Evolutionary conservation across 1,139 yeast species (phyloP), one percentile per base, ranked within the genome.

Genomic region (Meyerozyma sp.): DNA sequence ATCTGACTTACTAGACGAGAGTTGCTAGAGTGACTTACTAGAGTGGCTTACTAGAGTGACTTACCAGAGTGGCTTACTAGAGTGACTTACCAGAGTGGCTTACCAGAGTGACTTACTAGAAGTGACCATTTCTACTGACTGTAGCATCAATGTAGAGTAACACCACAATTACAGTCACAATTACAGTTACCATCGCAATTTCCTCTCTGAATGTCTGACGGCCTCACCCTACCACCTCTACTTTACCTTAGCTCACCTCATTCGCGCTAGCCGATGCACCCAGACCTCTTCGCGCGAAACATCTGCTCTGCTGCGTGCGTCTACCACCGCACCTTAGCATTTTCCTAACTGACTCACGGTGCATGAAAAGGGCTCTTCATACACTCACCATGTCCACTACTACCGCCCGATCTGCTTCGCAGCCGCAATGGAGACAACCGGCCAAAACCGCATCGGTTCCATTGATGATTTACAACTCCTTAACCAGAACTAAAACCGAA

Each of bases 401-500:
- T 51, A 45, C 56, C 36, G 67, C 63, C 46, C 64, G 64, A 51
- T 51, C 56, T 14, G 45, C 63, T 29, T 64, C 63, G 32, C 59
- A 57, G 43, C 75, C 70, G 55, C 77, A 61, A 46, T 73, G 78
- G 78, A 52, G 48, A 46, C 53, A 56, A 46, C 75, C 74, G 45
- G 42, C 29, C 64, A 67, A 20, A 48, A 44, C 32, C 34, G 45
- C 18, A 26, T 51, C 48, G 4, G 46, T 10, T 8, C 37, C 46
- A 28, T 61, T 73, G 47, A 63, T 62, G 43, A 55, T 73, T 36
- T 90, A 80, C 75, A 93, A 93, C 68, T 81, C 96, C 9, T 73
- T 93, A 54, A 93, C 98, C 9, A 77, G 95, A 52, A 64, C 81
- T 34, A 93, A 93, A 60, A 86, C 81, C 34, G 86, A 75, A 43